Base-by-base conservation (phyloP, 345 rosid genomes). In the Microcos paniculata region DNA sequence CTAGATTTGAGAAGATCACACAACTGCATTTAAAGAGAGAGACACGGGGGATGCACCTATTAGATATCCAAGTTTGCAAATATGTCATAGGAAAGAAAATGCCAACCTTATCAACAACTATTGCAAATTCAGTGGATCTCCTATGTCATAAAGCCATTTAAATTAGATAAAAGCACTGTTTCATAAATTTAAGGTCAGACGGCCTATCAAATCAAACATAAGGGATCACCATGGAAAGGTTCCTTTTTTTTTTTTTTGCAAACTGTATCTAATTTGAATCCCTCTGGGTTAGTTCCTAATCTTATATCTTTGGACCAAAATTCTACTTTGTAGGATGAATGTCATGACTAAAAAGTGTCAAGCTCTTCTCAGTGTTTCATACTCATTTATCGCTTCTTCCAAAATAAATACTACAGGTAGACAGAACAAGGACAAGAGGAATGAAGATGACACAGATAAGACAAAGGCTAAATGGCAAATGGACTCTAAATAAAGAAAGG, bases 1-100 rank as follows among this genome's bases (percentile, higher is more conserved):
- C 97, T 89, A 52, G 98, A 93, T 80, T 87, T 90, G 43, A 93
- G 91, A 83, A 93, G 95, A 76, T 90, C 86, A 19, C 93, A 90
- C 56, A 96, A 86, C 99, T 96, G 92, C 90, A 83, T 70, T 43
- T 48, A 28, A 43, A 38, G 19, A 14, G 49, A 19, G 11, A 6
- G 11, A 1, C 10, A 64, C 38, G 49, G 59, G 72, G 15, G 26
- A 30, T 6, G 45, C 11, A 49, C n/a, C 10, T 26, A 30, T 69
- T 49, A 19, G 73, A 49, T n/a, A 72, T 57, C 58, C 46, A 62
- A 70, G 49, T 52, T 40, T 21, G 42, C n/a, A 53, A 79, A 59
- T 30, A 38, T 59, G 53, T 8, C 13, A 58, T 45, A 74, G 30
- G 56, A 10, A 24, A 70, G 33, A 18, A 59, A 35, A 72, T 48